phyloP scores from a whole-genome alignment of 371 early-diverging fungal species.

The Actinomortierella ambigua region DNA sequence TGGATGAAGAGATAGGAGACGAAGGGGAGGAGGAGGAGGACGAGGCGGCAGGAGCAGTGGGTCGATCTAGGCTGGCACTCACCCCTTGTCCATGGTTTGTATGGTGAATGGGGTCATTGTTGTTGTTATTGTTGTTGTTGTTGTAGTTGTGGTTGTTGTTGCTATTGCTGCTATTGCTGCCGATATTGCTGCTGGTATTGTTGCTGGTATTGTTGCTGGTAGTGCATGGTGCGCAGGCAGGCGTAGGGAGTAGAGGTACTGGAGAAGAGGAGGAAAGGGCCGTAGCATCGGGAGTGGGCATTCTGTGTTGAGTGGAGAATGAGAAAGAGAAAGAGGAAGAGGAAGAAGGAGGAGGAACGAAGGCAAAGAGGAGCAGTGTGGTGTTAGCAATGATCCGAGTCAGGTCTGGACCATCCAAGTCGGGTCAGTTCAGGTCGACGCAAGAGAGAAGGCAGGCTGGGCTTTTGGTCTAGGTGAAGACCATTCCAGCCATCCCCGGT shows the following conservation, averaged over 20 bases:
- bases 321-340: neutral
- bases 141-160: conserved; percentile 4
- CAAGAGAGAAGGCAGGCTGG: too few species aligned
- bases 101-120: neutral
- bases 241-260: neutral
- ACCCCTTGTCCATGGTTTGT: too few species aligned
- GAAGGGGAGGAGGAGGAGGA: too few species aligned
- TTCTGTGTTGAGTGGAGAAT: neutral
- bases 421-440: too few species aligned
- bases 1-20: too few species aligned
- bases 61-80: too few species aligned
- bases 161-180: neutral
- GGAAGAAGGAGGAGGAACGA: neutral
- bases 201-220: neutral
- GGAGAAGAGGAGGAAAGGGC: neutral
- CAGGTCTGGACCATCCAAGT: too few species aligned
- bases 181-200: neutral
- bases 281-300: too few species aligned
- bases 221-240: neutral
- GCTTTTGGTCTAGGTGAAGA: too few species aligned
- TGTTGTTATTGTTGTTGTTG: conserved; percentile 2
- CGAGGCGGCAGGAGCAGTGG: too few species aligned
- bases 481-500: too few species aligned
- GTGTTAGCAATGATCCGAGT: too few species aligned
- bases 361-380: neutral